Conservation (phyloP, 192 early-diverging fungal genomes). For the Rhizoclosmatium sp. region DNA sequence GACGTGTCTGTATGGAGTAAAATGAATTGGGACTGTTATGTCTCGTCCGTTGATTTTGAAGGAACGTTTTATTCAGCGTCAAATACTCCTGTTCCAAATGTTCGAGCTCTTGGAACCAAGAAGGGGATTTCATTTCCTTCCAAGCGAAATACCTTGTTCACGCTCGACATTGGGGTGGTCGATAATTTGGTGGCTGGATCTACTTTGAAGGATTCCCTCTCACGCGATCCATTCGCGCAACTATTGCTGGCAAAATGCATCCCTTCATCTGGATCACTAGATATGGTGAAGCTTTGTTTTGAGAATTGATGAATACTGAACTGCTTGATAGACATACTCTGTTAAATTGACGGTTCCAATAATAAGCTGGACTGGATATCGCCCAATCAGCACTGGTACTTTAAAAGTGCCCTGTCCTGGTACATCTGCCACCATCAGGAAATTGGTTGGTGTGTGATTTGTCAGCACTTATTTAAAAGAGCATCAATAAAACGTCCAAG, state of each 20-base stretch:
- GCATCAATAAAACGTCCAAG: neutral
- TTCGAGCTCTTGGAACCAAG: conserved; percentile 5
- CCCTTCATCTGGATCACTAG: neutral
- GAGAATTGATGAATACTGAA: conserved; percentile 6
- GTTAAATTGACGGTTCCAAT: conserved; percentile 14
- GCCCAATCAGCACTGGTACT: conserved; percentile 17
- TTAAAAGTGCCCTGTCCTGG: conserved; percentile 18
- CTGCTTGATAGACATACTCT: conserved; percentile 22
- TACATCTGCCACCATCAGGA: neutral
- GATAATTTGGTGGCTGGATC: neutral
- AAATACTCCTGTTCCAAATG: conserved; percentile 1
- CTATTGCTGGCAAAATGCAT: no score
- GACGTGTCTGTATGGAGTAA: no score
- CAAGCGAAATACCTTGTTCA: conserved; percentile 15
- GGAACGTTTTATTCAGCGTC: conserved; percentile 11
- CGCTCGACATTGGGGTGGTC: neutral
- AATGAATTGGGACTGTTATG: no score
- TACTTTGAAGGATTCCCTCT: no score
- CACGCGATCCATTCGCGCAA: no score
- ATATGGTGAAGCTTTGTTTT: no score
- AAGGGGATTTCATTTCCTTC: conserved; percentile 9
- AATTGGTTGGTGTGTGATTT: neutral
- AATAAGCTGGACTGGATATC: conserved; percentile 40
- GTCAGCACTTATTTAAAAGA: neutral
- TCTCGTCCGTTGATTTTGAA: no score